Base-by-base conservation (phyloP, 495 filamentous ascomycete species). In the Penicillium cataractarum region DNA sequence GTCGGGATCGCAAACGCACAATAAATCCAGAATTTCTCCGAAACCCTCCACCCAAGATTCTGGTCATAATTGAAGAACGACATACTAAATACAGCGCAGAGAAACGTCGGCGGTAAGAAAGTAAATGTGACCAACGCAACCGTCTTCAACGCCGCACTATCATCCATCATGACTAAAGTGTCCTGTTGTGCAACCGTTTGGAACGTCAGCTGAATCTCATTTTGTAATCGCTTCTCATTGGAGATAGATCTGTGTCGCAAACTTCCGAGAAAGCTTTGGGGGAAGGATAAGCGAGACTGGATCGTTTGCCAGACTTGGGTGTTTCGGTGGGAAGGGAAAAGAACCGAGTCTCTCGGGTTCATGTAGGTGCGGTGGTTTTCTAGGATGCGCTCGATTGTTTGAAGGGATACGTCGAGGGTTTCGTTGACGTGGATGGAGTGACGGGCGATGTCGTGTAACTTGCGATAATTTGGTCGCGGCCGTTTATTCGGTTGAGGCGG, bases 341-440 rank as follows among this genome's bases (percentile, higher is more conserved):
- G 51, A 24, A 2, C 29, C 3, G 51, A 21, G 19, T 22, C 0
- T n/a, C 49, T 17, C 12, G 39, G 22, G 1, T n/a, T 51, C 26
- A 51, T 32, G 37, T 62, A 62, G 9, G 46, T 24, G 7, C 63
- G 52, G 35, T 79, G 74, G 13, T 79, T 73, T 8, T 52, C 61
- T 10, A 76, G 50, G 7, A 83, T 78, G 33, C 65, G 68, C 19
- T 74, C 63, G 15, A 83, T 63, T 6, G 65, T 78, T 39, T 73
- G 59, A 0, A 71, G 55, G 1, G 74, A 69, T 2, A 82, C 71
- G 24, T 78, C 74, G 2, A 84, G 67, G 0, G 76, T 76, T 54
- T 84, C 81, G 3, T 71, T 76, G 32, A 81, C 73, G 57, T 85
- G 80, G 21, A 82, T 77, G 3, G 74, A 76, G 55, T 84, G 82